Base-by-base conservation (phyloP, 23 red algal genomes). In the Gracilaria caudata region DNA sequence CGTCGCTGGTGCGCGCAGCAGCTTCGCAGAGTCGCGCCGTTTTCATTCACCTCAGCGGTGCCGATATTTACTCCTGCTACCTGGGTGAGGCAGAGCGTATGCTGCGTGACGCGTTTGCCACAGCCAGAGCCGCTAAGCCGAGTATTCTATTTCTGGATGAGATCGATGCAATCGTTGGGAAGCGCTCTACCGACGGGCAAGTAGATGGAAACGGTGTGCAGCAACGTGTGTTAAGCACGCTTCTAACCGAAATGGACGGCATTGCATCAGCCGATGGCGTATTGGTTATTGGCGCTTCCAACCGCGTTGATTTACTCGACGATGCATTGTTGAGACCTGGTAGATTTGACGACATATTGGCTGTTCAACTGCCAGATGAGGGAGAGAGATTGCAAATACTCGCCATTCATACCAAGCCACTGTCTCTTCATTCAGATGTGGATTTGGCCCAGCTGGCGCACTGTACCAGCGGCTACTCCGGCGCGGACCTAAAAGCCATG, bases 241-340 rank as follows among this genome's bases (percentile, higher is more conserved):
- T 98, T 33, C 78, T 98, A 21, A 98, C 89, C 5, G 95, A 98
- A 75, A 98, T 98, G 95, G 95, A 98, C 74, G 95, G 95, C 29
- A 87, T 98, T 88, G 55, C 71, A 10, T 61, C 73, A 9, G 47
- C 56, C 0, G 29, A 51, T 20, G 89, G 92, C 23, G 90, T 98
- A 11, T 55, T 93, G 10, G 95, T 98, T 12, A 29, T 94, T 38
- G 95, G 65, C 21, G 95, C 95, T 23, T 91, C 95, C 8, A 98
- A 98, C 71, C 76, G 95, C 24, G 9, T 86, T 25, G 95, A 98
- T 78, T 34, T 94, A 23, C 57, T 98, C 20, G 95, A 98, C 58
- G 90, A 88, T 70, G 95, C 95, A 24, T 79, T 98, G 39, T 58
- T 98, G 38, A 41, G 95, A 30, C 95, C 95, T 10, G 95, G 95